Base-by-base conservation (phyloP, 345 rosid genomes). In the Lagerstroemia speciosa region DNA sequence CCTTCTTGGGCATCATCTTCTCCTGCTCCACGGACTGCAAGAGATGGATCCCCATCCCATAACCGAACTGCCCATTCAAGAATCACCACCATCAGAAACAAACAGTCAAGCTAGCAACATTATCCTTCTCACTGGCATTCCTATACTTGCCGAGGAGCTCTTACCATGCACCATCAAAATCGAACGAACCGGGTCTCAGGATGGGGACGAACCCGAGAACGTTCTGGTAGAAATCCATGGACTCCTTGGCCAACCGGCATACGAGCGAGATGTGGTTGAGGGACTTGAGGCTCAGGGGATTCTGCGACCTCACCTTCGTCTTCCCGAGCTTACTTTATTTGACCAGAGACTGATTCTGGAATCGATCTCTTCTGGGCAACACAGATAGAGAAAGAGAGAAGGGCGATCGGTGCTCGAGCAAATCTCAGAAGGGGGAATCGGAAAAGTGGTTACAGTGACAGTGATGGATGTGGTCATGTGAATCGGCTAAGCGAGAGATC, bases 111-210 rank as follows among this genome's bases (percentile, higher is more conserved):
- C n/a, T n/a, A n/a, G 7, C 38, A 9, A 4, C 38, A 36, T 36
- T 36, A 36, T 36, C 38, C 38, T 36, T 36, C 2, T 36, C 38
- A 9, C 2, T 9, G 2, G 38, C 38, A 36, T 36, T 36, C 38
- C 8, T n/a, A n/a, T 9, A 9, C 38, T 36, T 2, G 38, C 5
- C 38, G 48, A 26, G 5, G 6, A 24, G 37, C 26, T n/a, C n/a
- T 34, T 82, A 92, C 98, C 98, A 93, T 26, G 98, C 98, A 29
- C 98, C 98, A 67, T 84, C 83, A 34, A 91, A 93, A 70, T 91
- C 83, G 55, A 91, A 89, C n/a, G 98, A 91, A 52, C 85, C 84
- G 33, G 97, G 98, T 71, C 97, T 85, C 30, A 89, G 78, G 48
- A 93, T 75, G 4, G 92, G 97, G 30, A 77, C 69, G 67, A 93